Evolutionary conservation across 2,329 filamentous ascomycete species (phyloP).

Genomic region (Plectosphaerella plurivora): DNA sequence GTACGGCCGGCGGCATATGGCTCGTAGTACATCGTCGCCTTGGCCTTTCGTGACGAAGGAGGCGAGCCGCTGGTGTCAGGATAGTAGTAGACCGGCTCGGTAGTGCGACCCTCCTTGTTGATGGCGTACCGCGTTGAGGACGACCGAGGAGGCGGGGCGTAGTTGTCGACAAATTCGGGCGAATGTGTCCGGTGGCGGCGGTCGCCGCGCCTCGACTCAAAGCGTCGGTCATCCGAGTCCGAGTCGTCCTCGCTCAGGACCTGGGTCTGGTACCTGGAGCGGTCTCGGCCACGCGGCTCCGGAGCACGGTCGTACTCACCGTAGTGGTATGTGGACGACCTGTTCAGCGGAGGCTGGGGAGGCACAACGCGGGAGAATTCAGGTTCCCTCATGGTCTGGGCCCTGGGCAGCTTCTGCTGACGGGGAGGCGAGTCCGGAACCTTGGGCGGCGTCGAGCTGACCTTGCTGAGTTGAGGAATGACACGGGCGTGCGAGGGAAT

Average conservation of each 20-base stretch:
- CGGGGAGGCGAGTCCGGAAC: constrained; percentile 27
- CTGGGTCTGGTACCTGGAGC: constrained; percentile 31
- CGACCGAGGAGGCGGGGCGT: constrained; percentile 4
- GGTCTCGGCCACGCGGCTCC: constrained; percentile 29
- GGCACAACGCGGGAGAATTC: constrained; percentile 19
- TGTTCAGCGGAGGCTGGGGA: constrained; percentile 12
- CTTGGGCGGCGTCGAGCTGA: constrained; percentile 17
- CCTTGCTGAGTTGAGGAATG: constrained; percentile 16
- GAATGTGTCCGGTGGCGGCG: constrained; percentile 28
- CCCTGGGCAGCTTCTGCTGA: constrained; percentile 20
- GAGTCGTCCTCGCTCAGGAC: constrained; percentile 25
- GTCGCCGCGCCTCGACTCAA: constrained; percentile 21
- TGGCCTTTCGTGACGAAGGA: constrained; percentile 2
- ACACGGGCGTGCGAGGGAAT: constrained; percentile 23
- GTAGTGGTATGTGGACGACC: constrained; percentile 29
- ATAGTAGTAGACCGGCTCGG: constrained; percentile 17
- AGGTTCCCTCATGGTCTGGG: constrained; percentile 26
- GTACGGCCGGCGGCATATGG: constrained; percentile 11
- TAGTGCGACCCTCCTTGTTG: constrained; percentile 16
- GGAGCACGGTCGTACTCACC: constrained; percentile 8
- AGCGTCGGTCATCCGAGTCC: constrained; percentile 22
- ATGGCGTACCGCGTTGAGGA: constrained; percentile 4
- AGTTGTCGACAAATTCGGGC: constrained; percentile 19
- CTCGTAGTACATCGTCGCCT: constrained; percentile 4
- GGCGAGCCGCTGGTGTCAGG: constrained; percentile 4